phyloP scores from a whole-genome alignment of 2,329 filamentous ascomycete species.

The Claviceps purpurea region DNA sequence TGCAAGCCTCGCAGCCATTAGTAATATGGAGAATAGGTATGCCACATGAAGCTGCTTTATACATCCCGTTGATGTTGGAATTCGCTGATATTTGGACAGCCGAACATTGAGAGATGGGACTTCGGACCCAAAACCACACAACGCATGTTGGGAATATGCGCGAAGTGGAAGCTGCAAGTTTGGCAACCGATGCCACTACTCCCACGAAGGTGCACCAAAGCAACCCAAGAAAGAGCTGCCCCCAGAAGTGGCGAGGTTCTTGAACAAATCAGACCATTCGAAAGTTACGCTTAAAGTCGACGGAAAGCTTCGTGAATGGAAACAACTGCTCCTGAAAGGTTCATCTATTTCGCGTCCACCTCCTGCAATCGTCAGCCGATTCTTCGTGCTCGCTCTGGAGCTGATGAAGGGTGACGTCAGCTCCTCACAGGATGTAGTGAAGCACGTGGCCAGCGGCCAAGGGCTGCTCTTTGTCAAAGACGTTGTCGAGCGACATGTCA shows the following conservation, averaged over 20 bases:
- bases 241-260: neutral
- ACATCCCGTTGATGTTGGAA: neutral
- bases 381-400: slow-evolving; percentile 10
- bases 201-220: neutral
- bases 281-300: neutral
- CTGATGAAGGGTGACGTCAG: slow-evolving; percentile 11
- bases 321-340: slow-evolving; percentile 5
- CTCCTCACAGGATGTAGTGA: slow-evolving; percentile 10
- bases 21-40: neutral
- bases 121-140: neutral
- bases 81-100: neutral
- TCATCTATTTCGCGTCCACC: neutral
- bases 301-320: slow-evolving; percentile 11
- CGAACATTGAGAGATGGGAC: neutral
- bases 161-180: slow-evolving; percentile 7
- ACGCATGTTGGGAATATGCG: neutral
- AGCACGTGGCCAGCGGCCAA: slow-evolving; percentile 14
- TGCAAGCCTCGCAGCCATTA: neutral
- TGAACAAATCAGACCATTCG: neutral
- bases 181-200: slow-evolving; percentile 6
- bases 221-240: neutral
- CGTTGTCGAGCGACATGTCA: slow-evolving; percentile 13
- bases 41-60: neutral
- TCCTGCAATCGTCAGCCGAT: slow-evolving; percentile 2
- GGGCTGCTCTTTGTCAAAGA: slow-evolving; percentile 17